Base-by-base conservation (phyloP, 2,329 filamentous ascomycete species). In the Aspergillus sp. region DNA sequence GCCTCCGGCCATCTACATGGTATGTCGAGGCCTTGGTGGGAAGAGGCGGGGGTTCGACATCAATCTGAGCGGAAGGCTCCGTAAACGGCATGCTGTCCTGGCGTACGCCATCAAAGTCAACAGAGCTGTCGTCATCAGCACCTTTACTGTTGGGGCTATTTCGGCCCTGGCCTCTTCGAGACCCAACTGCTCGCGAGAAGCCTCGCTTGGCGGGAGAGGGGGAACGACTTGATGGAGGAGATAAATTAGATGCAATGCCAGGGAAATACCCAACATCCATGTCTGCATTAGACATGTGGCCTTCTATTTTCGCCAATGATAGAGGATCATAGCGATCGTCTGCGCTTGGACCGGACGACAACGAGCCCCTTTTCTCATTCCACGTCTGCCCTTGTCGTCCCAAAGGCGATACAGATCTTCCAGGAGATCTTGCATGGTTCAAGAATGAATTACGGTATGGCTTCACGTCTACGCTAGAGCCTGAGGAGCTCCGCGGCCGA, bases 151-250 rank as follows among this genome's bases (percentile, higher is more conserved):
- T 70, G 15, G 73, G 61, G 48, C 73, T 66, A 69, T 74, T 70
- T 69, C 77, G 68, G 66, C 66, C 73, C 47, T 70, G 68, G 53
- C 73, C 74, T 49, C 71, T 73, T 12, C 73, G 73, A 33, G 78
- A 70, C 17, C 66, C 73, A 33, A 77, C 75, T 12, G 80, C 68
- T n/a, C 73, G 71, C 4, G 71, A 66, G 27, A 77, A 67, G 0
- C 84, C 82, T 54, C 85, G 88, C 52, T 86, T 82, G 0, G 79
- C 76, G 31, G 89, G 88, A 6, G 89, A 91, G 2, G 79, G 78
- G 2, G 84, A 80, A 23, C 88, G 83, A 66, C 87, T 91, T 7
- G 79, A 79, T 3, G 81, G 77, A 2, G 86, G 83, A 3, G 88
- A 90, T 8, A 89, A 70, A 56, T 89, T 86, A 62, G 84, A 80